Evolutionary conservation across 2,329 filamentous ascomycete species (phyloP).

Genomic region (Claviceps purpurea): DNA sequence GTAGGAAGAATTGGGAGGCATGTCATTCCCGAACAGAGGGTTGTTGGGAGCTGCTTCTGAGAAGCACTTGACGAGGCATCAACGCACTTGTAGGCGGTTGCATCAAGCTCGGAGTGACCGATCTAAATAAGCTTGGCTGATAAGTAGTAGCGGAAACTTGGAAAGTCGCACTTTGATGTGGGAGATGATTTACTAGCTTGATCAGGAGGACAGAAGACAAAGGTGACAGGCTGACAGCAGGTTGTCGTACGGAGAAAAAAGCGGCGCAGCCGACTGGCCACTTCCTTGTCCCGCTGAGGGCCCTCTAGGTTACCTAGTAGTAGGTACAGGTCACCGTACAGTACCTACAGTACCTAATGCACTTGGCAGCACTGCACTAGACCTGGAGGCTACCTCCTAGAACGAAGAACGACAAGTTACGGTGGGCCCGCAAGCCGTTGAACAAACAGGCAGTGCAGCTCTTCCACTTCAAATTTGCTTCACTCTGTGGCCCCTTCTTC

Average conservation of each 20-base stretch:
- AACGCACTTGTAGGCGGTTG: neutral
- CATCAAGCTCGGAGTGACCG: neutral
- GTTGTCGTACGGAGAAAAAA: neutral
- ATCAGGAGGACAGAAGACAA: neutral
- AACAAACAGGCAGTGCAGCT: no score
- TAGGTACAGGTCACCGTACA: no score
- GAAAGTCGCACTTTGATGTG: neutral
- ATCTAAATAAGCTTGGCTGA: neutral
- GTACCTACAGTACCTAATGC: no score
- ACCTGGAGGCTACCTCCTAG: no score
- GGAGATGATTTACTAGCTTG: neutral
- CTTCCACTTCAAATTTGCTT: no score
- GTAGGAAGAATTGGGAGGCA: slow-evolving; percentile 1
- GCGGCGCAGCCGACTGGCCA: neutral
- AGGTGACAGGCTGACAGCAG: neutral
- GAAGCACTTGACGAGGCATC: neutral
- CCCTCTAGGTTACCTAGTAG: no score
- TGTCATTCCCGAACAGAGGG: neutral
- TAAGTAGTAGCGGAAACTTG: neutral
- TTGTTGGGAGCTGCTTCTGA: neutral
- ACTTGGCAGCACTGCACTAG: no score
- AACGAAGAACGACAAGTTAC: no score
- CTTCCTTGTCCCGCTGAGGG: no score
- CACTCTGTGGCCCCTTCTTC: no score
- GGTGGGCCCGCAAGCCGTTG: no score